Evolutionary conservation across 2,329 filamentous ascomycete species (phyloP).

Genomic region (Aspergillus candidus): DNA sequence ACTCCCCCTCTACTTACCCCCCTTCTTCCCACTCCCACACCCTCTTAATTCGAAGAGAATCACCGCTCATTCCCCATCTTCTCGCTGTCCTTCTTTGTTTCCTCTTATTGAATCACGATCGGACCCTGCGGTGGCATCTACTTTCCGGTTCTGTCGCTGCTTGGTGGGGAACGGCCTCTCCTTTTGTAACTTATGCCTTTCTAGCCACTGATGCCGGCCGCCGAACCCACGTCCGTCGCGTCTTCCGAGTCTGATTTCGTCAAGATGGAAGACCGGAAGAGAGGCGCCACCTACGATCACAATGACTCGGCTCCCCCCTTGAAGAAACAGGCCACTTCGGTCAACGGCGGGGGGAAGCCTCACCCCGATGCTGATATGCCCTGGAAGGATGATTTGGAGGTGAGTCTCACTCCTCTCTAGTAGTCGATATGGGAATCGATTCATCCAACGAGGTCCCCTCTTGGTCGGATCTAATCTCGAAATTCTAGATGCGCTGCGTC

Average conservation of each 20-base stretch:
- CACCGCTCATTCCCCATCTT: slow-evolving; percentile 17
- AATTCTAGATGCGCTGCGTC: background rate
- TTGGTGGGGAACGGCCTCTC: slow-evolving; percentile 28
- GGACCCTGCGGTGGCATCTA: slow-evolving; percentile 23
- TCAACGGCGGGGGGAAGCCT: slow-evolving; percentile 63
- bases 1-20: too few species aligned
- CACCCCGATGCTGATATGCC: slow-evolving; percentile 63
- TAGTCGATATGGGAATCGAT: slow-evolving; percentile 8
- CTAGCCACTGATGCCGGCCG: slow-evolving; percentile 78
- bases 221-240: slow-evolving; percentile 66
- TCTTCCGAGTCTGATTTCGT: slow-evolving; percentile 71
- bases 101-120: slow-evolving; percentile 12
- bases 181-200: slow-evolving; percentile 30
- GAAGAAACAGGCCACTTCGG: slow-evolving; percentile 76
- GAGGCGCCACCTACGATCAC: slow-evolving; percentile 71
- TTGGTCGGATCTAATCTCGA: slow-evolving; percentile 3
- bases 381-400: slow-evolving; percentile 66
- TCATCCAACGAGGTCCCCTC: slow-evolving; percentile 10
- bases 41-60: too few species aligned
- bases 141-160: slow-evolving; percentile 26
- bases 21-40: too few species aligned
- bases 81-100: slow-evolving; percentile 14
- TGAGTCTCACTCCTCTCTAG: slow-evolving; percentile 45
- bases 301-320: slow-evolving; percentile 82
- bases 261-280: slow-evolving; percentile 99